Evolutionary conservation across 1,284 basidiomycete genomes (phyloP), one percentile per base, ranked within the genome.

Genomic region (Trametes polyzona): DNA sequence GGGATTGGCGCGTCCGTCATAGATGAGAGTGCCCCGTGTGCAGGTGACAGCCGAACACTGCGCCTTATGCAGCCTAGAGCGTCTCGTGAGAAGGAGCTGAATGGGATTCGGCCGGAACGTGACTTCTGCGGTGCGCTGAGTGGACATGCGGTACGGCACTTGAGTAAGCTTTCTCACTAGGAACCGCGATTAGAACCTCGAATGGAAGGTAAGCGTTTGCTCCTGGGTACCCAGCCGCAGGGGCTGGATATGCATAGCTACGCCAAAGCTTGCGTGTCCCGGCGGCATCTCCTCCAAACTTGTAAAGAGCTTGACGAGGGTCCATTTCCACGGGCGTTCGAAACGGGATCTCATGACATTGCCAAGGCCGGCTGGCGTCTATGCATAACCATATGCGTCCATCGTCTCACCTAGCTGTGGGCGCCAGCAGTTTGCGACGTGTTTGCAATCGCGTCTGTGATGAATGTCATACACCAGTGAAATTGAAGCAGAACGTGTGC

Each of bases 141-240:
- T 40, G 29, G 27, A 24, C 42, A 24, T 11, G 46, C 12, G 37
- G 19, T 23, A 7, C 23, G 17, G 29, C 10, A 24, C 23, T 42
- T 46, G 42, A 55, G 46, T 55, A 33, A 55, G 52, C 52, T 35
- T 55, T 55, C 52, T 35, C 52, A 55, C 40, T 33, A 42, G 46
- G 52, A 55, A 55, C 46, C 41, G 26, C 17, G 33, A 7, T 12
- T 16, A 4, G 16, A 17, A 21, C 50, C 10, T 3, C 23, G 32
- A 12, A 2, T 4, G 29, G 21, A 12, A 33, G 30, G 21, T 46
- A 24, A 10, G 7, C 43, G 30, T 10, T 9, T 19, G 30, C 1
- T 2, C 11, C 5, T 23, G 17, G 19, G 11, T 16, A 21, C 11
- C 19, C 3, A 14, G 16, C 24, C 16, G 16, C 40, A 16, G 7